Evolutionary conservation across 306 rosid species (phyloP), one percentile per base, ranked within the genome.

Genomic region (Sesbania bispinosa): DNA sequence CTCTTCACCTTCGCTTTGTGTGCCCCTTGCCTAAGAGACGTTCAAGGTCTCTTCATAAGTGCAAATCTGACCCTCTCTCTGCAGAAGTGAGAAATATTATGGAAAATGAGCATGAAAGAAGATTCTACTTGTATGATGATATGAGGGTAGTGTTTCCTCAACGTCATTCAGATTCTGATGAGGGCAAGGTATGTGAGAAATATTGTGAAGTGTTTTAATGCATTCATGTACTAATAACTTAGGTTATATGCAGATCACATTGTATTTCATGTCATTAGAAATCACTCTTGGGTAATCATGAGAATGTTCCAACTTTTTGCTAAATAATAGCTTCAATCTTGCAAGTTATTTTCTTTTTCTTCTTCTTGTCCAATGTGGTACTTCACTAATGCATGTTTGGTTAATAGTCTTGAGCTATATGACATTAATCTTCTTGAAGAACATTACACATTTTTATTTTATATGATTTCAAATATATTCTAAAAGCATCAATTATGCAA

Each of bases 131-230:
- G 14, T 95, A 86, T 84, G 92, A 95, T 66, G 99, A 91, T 80
- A 21, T 95, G 75, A 80, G 87, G 85, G 99, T 84, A 29, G 99
- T 95, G 77, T 95, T 95, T 67, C 99, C 99, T 43, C 99, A 95
- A 59, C 96, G 99, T 61, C 97, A 92, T 84, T 79, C 97, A 2
- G 99, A 95, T 61, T 80, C 96, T 15, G 99, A 95, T 41, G 99
- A 95, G 86, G 99, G 99, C 81, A 92, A 95, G 99, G 99, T 95
- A 91, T 64, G 86, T 24, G 20, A 26, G 30, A 11, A 52, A 5
- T 60, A 24, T 74, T 48, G 14, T 60, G 39, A 46, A 29, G 18
- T 58, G 42, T 42, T 41, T 67, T 16, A 35, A 52, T 59, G 29
- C 73, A 59, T 77, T 38, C 63, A 51, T 43, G 43, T 59, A 67